Evolutionary conservation across 768 basidiomycete genomes (phyloP), one percentile per base, ranked within the genome.

Genomic region (Porphyrellus cyaneotinctus): DNA sequence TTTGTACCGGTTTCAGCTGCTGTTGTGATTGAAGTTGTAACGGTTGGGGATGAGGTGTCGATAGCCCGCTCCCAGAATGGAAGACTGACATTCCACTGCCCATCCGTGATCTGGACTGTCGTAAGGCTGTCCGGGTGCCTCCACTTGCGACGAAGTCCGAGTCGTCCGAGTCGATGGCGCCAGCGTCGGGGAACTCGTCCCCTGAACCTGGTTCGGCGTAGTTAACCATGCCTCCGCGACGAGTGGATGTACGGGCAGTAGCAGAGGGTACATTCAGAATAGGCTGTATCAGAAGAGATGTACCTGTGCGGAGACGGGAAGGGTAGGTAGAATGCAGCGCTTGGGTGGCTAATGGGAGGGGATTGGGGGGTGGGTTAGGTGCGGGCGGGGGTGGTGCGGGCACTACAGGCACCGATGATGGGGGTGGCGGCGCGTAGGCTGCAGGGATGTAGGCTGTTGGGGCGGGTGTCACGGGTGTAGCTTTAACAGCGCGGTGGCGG

Each of bases 221-320:
- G 72, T 93, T 94, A 57, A 94, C 78, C 47, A 82, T 75, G n/a
- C 80, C 82, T 18, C 83, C 82, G 18, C 86, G 78, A 45, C 87
- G 77, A 36, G 76, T 78, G 2, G 79, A 70, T 1, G 76, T 66
- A n/a, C 81, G 75, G 9, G 66, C 68, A 9, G 75, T 58, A 1
- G 81, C 64, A 9, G 78, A 58, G n/a, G 74, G 33, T 1, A 66
- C 71, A 32, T 75, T 69, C 12, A 82, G 61, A 60, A 91, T 82
- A 18, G 97, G 97, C 64, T 99, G 97, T 70, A 98, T 79, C 59
- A 99, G 82, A 7, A 93, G 82, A 0, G 91, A 88, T 4, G 87
- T 79, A 15, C 97, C 97, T 0, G 95, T 95, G 23, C 89, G 84
- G 47, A 98, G 74, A n/a, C 95, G 81, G 7, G 94, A 88, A 0